Evolutionary conservation across 2,329 filamentous ascomycete genomes (phyloP).

Genomic region (Xylaria sp.): DNA sequence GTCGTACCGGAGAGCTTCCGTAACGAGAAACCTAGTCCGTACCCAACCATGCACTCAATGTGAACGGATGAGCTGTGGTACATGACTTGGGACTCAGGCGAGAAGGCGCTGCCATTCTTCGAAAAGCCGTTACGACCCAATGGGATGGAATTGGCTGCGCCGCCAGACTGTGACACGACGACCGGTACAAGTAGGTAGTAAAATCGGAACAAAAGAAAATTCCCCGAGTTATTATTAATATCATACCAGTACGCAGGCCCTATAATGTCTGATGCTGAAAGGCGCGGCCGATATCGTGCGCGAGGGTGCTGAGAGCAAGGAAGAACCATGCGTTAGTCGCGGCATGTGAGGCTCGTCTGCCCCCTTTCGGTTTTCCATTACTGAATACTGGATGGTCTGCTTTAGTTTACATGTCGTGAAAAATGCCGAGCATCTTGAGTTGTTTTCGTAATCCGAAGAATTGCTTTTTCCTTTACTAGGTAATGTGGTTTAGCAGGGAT

Average conservation of each 20-base stretch:
- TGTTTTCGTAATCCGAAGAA: conserved; percentile 19
- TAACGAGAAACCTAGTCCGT: conserved; percentile 9
- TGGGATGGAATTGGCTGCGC: conserved; percentile 24
- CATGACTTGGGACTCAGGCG: conserved; percentile 24
- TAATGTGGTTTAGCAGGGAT: conserved; percentile 22
- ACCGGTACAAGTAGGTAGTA: conserved; percentile 10
- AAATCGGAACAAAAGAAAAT: conserved; percentile 29
- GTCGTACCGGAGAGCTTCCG: conserved; percentile 17
- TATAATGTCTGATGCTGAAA: conserved; percentile 21
- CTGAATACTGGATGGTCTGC: conserved; percentile 10
- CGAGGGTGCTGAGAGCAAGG: conserved; percentile 20
- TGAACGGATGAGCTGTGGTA: conserved; percentile 16
- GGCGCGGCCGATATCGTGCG: conserved; percentile 26
- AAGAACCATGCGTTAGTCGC: conserved; percentile 29
- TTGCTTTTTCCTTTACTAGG: conserved; percentile 22
- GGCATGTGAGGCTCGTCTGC: conserved; percentile 21
- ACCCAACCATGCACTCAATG: conserved; percentile 21
- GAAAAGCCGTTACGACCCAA: conserved; percentile 32
- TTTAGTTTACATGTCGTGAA: conserved; percentile 19
- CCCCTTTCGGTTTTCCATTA: conserved; percentile 9
- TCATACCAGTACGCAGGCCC: conserved; percentile 21
- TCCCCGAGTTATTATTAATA: conserved; percentile 29
- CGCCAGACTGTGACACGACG: conserved; percentile 22
- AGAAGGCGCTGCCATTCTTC: conserved; percentile 22
- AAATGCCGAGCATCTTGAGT: conserved; percentile 9